phyloP scores from a whole-genome alignment of 768 basidiomycete species.

The Boletus rubropictus region DNA sequence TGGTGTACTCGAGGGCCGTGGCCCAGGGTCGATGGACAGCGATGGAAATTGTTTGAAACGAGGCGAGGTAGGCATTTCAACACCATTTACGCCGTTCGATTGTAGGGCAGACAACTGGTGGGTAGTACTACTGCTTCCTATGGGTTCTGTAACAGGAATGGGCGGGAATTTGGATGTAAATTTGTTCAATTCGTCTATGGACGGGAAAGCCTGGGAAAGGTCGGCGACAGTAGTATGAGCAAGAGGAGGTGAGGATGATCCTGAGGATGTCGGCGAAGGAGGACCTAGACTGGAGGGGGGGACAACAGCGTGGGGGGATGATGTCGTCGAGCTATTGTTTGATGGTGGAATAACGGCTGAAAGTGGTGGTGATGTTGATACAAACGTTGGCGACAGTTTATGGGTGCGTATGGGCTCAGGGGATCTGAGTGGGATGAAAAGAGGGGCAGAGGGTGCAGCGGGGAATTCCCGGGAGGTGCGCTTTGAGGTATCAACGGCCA shows the following conservation, averaged over 20 bases:
- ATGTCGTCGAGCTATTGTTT: conserved; percentile 29
- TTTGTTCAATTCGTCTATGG: conserved; percentile 72
- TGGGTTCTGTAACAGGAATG: conserved; percentile 39
- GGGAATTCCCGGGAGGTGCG: conserved; percentile 51
- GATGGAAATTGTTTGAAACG: conserved; percentile 34
- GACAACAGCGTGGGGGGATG: conserved; percentile 61
- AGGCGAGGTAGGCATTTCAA: conserved; percentile 29
- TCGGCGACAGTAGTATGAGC: conserved; percentile 42
- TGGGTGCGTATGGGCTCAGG: conserved; percentile 31
- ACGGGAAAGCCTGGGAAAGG: conserved; percentile 64
- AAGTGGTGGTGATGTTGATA: conserved; percentile 25
- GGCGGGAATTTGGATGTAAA: conserved; percentile 44
- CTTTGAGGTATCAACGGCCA: conserved; percentile 54
- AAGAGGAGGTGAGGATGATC: conserved; percentile 55
- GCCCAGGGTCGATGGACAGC: conserved; percentile 42
- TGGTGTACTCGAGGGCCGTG: conserved; percentile 66
- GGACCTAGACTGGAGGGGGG: conserved; percentile 68
- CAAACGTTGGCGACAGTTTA: conserved; percentile 36
- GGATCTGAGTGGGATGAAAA: conserved; percentile 24
- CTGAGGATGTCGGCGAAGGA: conserved; percentile 67
- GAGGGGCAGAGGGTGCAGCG: conserved; percentile 30
- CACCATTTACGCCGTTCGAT: conserved; percentile 29
- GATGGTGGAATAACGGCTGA: conserved; percentile 16
- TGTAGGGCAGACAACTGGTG: conserved; percentile 20
- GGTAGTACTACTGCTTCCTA: conserved; percentile 27